Percentiles rank a stretch among this genome's conserved stretches.
phyloP scores from a whole-genome alignment of 306 rosid species.

The Pyrus betulifolia region DNA sequence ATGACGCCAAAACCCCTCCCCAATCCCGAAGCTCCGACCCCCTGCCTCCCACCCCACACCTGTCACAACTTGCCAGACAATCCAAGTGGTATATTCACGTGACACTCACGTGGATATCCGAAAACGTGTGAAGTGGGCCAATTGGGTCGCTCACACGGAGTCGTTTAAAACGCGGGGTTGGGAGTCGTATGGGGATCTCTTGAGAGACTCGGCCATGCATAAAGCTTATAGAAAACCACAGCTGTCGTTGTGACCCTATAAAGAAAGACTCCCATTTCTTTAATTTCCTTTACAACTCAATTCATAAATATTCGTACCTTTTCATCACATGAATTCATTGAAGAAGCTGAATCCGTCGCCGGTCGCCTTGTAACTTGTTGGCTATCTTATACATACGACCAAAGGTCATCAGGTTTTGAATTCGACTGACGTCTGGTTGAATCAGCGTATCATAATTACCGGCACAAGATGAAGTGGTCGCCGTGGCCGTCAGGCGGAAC shows the following conservation, averaged over 20 bases:
- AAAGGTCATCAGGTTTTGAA: too few relatives aligned
- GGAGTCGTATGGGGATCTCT: background rate
- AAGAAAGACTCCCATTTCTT: background rate
- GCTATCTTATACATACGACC: too few relatives aligned
- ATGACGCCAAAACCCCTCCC: too few relatives aligned
- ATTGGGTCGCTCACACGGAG: background rate
- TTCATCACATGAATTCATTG: too few relatives aligned
- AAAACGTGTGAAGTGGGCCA: background rate
- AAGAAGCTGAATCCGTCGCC: too few relatives aligned
- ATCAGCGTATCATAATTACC: background rate
- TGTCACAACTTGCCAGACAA: background rate
- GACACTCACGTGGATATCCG: background rate
- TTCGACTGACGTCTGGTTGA: too few relatives aligned
- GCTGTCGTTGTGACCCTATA: constrained; percentile 1
- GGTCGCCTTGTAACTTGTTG: too few relatives aligned
- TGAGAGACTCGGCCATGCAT: background rate
- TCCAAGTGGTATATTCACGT: background rate
- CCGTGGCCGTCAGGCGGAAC: constrained; percentile 16
- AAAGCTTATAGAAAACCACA: background rate
- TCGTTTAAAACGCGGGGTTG: background rate
- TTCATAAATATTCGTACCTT: background rate
- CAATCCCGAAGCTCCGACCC: background rate
- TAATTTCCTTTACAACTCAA: background rate
- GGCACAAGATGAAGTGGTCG: constrained; percentile 29
- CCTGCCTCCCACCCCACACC: background rate